Evolutionary conservation across 352 stramenopile species (phyloP), one percentile per base, ranked within the genome.

Genomic region (Peronospora tabacina): DNA sequence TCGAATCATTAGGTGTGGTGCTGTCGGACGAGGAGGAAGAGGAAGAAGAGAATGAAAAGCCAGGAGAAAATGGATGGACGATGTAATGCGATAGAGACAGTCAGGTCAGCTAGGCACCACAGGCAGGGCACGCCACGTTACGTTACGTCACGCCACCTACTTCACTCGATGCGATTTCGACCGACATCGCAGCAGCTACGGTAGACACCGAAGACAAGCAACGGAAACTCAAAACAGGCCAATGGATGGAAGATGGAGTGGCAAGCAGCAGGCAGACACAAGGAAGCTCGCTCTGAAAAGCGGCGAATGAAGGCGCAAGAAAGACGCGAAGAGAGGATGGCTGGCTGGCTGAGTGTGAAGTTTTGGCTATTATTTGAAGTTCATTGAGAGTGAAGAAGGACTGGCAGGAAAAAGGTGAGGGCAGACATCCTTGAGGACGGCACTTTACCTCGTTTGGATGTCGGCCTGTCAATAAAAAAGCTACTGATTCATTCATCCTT

Each of bases 1-100:
- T 63, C 54, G 66, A 75, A 45, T 47, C 60, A 50, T 68, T 75
- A 58, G 66, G 72, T 52, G 56, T 72, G 37, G 63, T 75, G 49
- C 48, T 72, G 35, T 72, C 66, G 29, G 66, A 75, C 26, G 66
- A 75, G 26, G 61, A 74, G 33, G 62, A 69, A 13, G 66, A 75
- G 26, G 61, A 74, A 34, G 62, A 69, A 10, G 66, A 68, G 11
- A 60, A 74, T 16, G 65, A 70, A 15, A 65, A 64, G 45, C 43
- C 56, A 22, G 38, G 11, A 34, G 43, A 38, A 17, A 39, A 46
- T 30, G 43, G 29, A 62, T 50, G 55, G 49, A 67, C 10, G 47
- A 57, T 61, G 60, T 49, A 61, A 61, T 68, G 60, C 55, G 50
- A 65, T 67, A 67, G 58, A 67, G 53, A 67, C 46, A 51, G 48